These are phyloP conservation scores for Penicillium malachiteum DNA, from an alignment of 495 filamentous ascomycete species.

Conservation along the genomic window DNA sequence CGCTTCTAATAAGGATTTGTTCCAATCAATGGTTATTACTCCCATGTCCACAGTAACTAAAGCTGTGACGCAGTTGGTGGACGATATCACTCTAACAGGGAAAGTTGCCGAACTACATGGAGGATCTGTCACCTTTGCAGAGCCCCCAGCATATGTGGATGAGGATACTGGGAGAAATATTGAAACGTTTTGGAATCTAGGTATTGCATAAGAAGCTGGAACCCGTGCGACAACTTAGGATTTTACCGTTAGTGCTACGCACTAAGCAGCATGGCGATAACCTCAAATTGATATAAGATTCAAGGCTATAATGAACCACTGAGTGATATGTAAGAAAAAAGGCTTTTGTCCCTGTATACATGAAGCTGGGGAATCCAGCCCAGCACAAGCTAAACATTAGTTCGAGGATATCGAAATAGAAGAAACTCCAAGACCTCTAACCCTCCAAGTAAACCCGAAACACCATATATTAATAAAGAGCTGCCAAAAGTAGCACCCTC, in stretches of 20 bases:
- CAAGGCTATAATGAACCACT: too few species aligned
- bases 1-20: conserved; percentile 41
- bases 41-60: conserved; percentile 50
- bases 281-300: background rate
- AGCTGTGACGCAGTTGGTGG: conserved; percentile 44
- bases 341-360: too few species aligned
- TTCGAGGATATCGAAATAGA: too few species aligned
- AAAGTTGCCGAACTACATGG: conserved; percentile 55
- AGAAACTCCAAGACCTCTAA: too few species aligned
- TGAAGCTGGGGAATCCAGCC: too few species aligned
- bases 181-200: conserved; percentile 45
- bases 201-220: conserved; percentile 33
- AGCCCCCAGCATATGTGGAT: conserved; percentile 51
- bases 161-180: conserved; percentile 51
- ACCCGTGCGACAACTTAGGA: background rate
- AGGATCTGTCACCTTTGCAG: conserved; percentile 49
- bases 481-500: too few species aligned
- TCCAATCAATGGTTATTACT: conserved; percentile 52
- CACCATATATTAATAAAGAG: too few species aligned
- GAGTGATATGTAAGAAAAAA: too few species aligned
- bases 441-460: too few species aligned
- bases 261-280: background rate
- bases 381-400: too few species aligned
- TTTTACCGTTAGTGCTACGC: background rate
- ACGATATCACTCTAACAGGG: conserved; percentile 41